A percentile compares a stretch with the other conserved stretches of the same genome.
Evolutionary conservation across 345 rosid genomes (phyloP).

Genomic region (Anacardium occidentale): DNA sequence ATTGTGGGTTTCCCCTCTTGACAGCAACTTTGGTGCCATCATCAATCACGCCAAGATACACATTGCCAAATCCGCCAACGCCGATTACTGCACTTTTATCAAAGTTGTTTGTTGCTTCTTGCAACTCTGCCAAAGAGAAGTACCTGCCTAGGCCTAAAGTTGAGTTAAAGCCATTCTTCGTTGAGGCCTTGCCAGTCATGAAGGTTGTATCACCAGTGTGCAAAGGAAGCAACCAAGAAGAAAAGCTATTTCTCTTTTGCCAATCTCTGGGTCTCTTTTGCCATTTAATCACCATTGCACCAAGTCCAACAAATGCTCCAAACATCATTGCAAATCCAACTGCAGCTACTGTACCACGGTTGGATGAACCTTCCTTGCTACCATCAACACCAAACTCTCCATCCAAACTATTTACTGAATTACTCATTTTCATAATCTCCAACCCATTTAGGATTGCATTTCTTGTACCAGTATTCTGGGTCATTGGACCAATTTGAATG

Average conservation of each 20-base stretch:
- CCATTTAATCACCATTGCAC: constrained; percentile 82
- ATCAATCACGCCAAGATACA: constrained; percentile 60
- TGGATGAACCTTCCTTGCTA: constrained; percentile 22
- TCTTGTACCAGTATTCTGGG: constrained; percentile 43
- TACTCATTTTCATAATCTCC: constrained; percentile 78
- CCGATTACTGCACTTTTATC: constrained; percentile 65
- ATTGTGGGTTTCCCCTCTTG: constrained; percentile 84
- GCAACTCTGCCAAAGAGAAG: constrained; percentile 66
- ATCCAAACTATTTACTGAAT: constrained; percentile 63
- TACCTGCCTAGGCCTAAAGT: constrained; percentile 64
- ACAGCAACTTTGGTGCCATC: constrained; percentile 77
- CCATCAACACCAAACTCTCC: constrained; percentile 80
- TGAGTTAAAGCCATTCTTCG: constrained; percentile 50
- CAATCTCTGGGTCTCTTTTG: constrained; percentile 82
- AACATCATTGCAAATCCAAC: constrained; percentile 91
- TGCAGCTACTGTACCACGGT: constrained; percentile 53
- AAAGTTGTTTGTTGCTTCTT: constrained; percentile 69
- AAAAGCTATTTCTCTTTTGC: constrained; percentile 75
- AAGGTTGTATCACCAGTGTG: constrained; percentile 68
- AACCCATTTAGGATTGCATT: constrained; percentile 74
- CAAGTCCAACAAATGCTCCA: constrained; percentile 78
- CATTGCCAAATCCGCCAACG: constrained; percentile 83
- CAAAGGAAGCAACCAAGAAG: constrained; percentile 80
- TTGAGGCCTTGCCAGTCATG: constrained; percentile 57
- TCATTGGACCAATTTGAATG: constrained; percentile 64